A percentile compares a stretch with the other conserved stretches of the same genome.
Evolutionary conservation across 1,139 yeast genomes (phyloP).

Genomic region (Magnusiomyces starmeri): DNA sequence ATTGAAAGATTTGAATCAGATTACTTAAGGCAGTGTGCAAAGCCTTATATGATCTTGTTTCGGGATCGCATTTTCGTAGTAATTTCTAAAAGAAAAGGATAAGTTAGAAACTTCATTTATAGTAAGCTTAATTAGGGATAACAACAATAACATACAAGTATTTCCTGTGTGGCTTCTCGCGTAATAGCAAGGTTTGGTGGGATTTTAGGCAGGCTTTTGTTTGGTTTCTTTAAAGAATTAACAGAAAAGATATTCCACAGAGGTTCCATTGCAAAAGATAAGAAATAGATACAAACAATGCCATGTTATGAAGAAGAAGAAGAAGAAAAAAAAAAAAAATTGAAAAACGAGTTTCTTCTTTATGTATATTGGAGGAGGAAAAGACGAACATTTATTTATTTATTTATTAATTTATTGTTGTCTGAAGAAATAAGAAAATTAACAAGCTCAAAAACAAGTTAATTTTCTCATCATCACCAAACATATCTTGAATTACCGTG

Average conservation of each 20-base stretch:
- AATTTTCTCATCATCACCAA: neutral
- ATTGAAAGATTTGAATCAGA: conserved; percentile 11
- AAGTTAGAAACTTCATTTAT: conserved; percentile 8
- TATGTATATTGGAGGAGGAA: no score
- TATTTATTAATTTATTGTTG: no score
- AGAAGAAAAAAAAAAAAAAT: neutral
- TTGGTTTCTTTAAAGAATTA: conserved; percentile 7
- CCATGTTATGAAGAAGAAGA: neutral
- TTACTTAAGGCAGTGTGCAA: conserved; percentile 4
- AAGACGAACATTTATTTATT: no score
- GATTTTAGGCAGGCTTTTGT: conserved; percentile 5
- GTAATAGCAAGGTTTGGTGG: conserved; percentile 18
- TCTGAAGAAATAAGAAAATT: neutral
- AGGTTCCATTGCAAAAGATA: conserved; percentile 16
- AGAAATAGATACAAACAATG: neutral
- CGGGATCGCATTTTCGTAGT: neutral
- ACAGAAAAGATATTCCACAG: conserved; percentile 19
- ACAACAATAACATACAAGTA: conserved; percentile 9
- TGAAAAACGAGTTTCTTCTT: neutral
- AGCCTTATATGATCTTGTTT: neutral
- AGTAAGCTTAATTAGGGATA: neutral
- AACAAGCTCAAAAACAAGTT: neutral
- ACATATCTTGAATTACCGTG: neutral
- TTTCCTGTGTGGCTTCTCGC: conserved; percentile 18
- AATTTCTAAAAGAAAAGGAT: conserved; percentile 5